phyloP scores from a whole-genome alignment of 2,329 filamentous ascomycete genomes.

The Venturia effusa region DNA sequence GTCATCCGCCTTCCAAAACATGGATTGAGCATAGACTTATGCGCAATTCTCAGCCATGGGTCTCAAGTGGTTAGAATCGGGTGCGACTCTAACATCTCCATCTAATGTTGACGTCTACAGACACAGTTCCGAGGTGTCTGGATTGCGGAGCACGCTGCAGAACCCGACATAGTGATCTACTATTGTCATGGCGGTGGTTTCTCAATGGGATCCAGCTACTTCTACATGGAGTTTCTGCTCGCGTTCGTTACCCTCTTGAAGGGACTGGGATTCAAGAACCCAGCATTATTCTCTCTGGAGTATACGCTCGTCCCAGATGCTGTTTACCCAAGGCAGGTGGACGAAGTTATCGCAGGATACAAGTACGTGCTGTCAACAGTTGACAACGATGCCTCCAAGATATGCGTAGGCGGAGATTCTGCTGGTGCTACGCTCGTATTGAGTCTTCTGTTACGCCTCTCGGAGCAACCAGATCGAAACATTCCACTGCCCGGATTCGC shows the following conservation, averaged over 20 bases:
- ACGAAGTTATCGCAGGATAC: constrained; percentile 61
- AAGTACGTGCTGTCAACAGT: constrained; percentile 52
- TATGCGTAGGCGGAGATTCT: constrained; percentile 69
- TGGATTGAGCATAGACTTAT: too few relatives aligned
- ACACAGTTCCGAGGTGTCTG: constrained; percentile 54
- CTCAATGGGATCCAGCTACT: constrained; percentile 69
- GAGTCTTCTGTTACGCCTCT: constrained; percentile 59
- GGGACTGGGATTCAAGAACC: constrained; percentile 57
- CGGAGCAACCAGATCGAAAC: constrained; percentile 33
- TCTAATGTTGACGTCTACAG: constrained; percentile 15
- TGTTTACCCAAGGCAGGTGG: constrained; percentile 61
- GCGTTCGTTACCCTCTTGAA: constrained; percentile 58
- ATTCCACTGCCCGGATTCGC: constrained; percentile 48
- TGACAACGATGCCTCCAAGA: constrained; percentile 42
- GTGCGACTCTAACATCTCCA: background rate
- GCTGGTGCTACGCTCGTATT: constrained; percentile 66
- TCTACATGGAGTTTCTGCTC: constrained; percentile 76
- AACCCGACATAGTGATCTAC: constrained; percentile 69
- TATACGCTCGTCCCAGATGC: constrained; percentile 71
- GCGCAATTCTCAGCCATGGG: background rate
- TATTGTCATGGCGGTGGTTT: constrained; percentile 80
- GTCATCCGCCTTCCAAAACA: too few relatives aligned
- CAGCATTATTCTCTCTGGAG: constrained; percentile 68
- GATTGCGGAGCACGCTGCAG: constrained; percentile 50
- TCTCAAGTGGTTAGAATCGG: background rate